Base-by-base conservation (phyloP, 495 filamentous ascomycete species). In the Tuber borchii region DNA sequence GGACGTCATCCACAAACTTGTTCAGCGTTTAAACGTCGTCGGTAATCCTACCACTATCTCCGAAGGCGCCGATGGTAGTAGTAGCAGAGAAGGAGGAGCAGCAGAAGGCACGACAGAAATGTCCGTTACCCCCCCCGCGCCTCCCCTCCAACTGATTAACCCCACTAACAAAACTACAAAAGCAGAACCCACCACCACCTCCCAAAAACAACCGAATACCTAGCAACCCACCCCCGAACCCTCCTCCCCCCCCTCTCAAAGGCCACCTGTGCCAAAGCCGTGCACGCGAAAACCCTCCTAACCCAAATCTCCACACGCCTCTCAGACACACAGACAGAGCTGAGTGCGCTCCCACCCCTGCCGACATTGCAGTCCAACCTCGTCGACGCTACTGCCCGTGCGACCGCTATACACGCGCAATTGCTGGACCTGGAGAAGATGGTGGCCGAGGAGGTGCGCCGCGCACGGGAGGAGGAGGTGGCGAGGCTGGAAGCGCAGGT, bases 111-210 rank as follows among this genome's bases (percentile, higher is more conserved):
- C 51, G 45, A 70, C 48, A 68, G 44, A 37, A 46, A 69, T 46
- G 76, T 77, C 19, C 79, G 72, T 79, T 77, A 56, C 61, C 75
- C 12, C 69, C 80, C 34, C n/a, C n/a, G n/a, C n/a, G n/a, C n/a
- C n/a, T n/a, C n/a, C 77, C 79, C 48, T 74, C 45, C 79, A 79
- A 48, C 76, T 74, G 39, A 77, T 75, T 2, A 83, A 77, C n/a
- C 84, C 48, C 71, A 51, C 73, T n/a, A 34, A 34, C 65, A 70
- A n/a, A 8, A 51, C n/a, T 65, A 76, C 26, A 37, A 69, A 26
- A 44, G n/a, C 51, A 22, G 56, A 65, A 5, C 74, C n/a, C n/a
- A n/a, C 77, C n/a, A 40, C 70, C 45, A 61, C 68, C 42, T 75
- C 80, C 5, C 20, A 40, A 0, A 19, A 40, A 0, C 76, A 76